Evolutionary conservation across 2,329 filamentous ascomycete genomes (phyloP).

Genomic region (Microsporum ferrugineum): DNA sequence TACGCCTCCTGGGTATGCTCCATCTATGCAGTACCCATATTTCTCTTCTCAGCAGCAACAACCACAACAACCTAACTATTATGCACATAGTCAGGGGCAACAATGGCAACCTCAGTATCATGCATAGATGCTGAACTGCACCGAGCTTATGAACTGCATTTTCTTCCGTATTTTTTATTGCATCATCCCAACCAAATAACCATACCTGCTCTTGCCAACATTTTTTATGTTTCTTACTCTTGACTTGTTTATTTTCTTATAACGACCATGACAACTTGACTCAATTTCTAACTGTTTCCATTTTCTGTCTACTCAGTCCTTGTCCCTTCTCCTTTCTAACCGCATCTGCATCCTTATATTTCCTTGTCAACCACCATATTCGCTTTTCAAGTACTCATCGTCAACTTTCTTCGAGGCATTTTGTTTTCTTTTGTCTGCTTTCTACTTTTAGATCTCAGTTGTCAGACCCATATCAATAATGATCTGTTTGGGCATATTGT

Average conservation of each 20-base stretch:
- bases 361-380: neutral
- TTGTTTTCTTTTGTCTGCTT: neutral
- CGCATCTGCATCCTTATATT: neutral
- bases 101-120: constrained; percentile 1
- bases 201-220: neutral
- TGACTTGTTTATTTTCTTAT: neutral
- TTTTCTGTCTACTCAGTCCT: neutral
- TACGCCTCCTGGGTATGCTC: neutral
- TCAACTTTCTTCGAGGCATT: neutral
- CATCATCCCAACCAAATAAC: neutral
- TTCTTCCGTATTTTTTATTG: neutral
- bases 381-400: neutral
- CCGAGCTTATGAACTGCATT: neutral
- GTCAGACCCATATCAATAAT: neutral
- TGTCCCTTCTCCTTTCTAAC: neutral
- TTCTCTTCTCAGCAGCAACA: neutral
- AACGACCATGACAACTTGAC: neutral
- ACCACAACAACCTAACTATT: neutral
- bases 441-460: neutral
- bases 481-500: neutral
- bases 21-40: neutral
- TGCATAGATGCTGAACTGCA: neutral
- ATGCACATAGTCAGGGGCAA: neutral
- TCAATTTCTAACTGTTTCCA: neutral
- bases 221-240: neutral